A percentile compares a stretch with the other conserved stretches of the same genome.
phyloP scores from a whole-genome alignment of 2,329 filamentous ascomycete genomes.

The Emmonsiellopsis sp. region DNA sequence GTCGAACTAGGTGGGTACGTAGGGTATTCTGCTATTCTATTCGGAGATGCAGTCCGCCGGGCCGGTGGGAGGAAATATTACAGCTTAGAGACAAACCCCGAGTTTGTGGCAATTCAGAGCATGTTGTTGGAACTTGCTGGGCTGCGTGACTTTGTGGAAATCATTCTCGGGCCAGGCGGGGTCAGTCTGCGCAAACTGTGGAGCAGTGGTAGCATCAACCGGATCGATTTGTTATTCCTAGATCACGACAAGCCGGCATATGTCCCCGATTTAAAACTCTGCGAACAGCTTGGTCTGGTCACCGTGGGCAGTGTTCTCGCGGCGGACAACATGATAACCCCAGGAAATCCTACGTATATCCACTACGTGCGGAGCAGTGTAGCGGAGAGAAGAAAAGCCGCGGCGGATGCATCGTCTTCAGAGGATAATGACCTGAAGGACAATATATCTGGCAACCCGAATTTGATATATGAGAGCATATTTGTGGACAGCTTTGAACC shows the following conservation, averaged over 20 bases:
- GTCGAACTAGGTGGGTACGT: conserved; percentile 74
- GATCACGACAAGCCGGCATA: conserved; percentile 76
- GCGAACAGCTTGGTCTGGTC: conserved; percentile 60
- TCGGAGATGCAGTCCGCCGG: conserved; percentile 55
- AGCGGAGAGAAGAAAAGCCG: conserved; percentile 38
- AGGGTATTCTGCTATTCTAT: conserved; percentile 71
- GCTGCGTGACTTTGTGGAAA: conserved; percentile 58
- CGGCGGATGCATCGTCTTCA: conserved; percentile 13
- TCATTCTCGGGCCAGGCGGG: conserved; percentile 61
- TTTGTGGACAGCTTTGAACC: conserved; percentile 58
- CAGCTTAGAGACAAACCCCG: conserved; percentile 63
- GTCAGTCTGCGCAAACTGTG: conserved; percentile 55
- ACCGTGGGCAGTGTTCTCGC: conserved; percentile 41
- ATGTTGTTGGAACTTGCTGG: conserved; percentile 66
- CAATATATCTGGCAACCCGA: conserved; percentile 47
- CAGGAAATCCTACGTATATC: conserved; percentile 37
- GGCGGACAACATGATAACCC: conserved; percentile 36
- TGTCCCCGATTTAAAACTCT: conserved; percentile 63
- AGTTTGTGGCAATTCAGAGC: conserved; percentile 61
- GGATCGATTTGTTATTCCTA: conserved; percentile 65
- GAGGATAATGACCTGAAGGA: conserved; percentile 12
- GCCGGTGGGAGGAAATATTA: conserved; percentile 58
- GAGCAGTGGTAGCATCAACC: conserved; percentile 41
- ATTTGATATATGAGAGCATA: conserved; percentile 56
- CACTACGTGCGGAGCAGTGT: conserved; percentile 60